Base-by-base conservation (phyloP, 805 yeast species). In the Lipomyces yamadae region DNA sequence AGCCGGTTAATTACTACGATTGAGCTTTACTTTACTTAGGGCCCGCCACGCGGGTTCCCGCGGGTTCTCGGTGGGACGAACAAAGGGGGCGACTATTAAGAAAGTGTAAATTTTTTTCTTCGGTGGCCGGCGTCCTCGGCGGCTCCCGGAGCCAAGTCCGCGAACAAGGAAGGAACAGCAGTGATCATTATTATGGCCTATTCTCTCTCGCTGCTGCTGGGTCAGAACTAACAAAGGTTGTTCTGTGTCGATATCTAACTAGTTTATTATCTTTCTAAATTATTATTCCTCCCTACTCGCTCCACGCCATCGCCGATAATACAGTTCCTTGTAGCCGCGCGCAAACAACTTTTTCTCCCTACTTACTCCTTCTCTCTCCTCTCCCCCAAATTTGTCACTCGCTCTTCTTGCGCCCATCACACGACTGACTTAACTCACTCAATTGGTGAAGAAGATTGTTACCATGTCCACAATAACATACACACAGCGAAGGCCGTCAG, bases 381-480 rank as follows among this genome's bases (percentile, higher is more conserved):
- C 50, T 39, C 30, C 42, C 24, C 24, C 24, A 24, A 24, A 24
- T 30, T 58, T 33, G 24, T 58, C 42, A 13, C 45, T 58, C 24
- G 52, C 15, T 48, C 55, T 37, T n/a, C 18, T 56, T 29, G 48
- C 53, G n/a, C 39, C 48, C 48, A n/a, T 18, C 1, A 24, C 37
- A 37, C 8, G 39, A 35, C 24, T 24, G 24, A 24, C 53, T n/a
- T 30, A 18, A 52, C 33, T 18, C 62, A 29, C 56, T n/a, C 34
- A 18, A 7, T 34, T 4, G 7, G 34, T 24, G 29, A 50, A 15
- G 58, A 53, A 56, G 63, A 30, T 48, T 63, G 24, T 33, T 52
- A 54, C 63, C 30, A 66, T 63, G 53, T 62, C 71, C 30, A 64
- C 66, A 60, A 52, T 58, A 50, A 67, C 67, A 29, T 32, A 32